A percentile compares a stretch with the other conserved stretches of the same genome.
Conservation (phyloP, 1,139 yeast species). For the Kluyveromyces sp. region DNA sequence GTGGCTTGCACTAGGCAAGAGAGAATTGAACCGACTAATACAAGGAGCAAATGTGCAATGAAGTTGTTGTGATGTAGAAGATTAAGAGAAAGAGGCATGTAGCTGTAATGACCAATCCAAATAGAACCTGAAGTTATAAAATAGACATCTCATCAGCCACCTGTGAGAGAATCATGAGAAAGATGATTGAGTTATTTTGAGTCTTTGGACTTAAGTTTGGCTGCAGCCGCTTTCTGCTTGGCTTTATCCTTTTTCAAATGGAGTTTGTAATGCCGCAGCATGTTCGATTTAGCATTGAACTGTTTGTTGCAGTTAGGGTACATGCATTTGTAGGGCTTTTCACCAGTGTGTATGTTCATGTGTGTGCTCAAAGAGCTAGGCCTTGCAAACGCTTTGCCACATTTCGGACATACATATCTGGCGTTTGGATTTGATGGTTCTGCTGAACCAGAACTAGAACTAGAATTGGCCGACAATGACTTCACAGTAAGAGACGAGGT, state of each 20-base stretch:
- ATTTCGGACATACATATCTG: slow-evolving; percentile 45
- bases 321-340: slow-evolving; percentile 66
- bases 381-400: slow-evolving; percentile 70
- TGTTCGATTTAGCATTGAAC: slow-evolving; percentile 75
- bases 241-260: slow-evolving; percentile 42
- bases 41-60: too few relatives aligned
- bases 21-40: too few relatives aligned
- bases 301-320: slow-evolving; percentile 59
- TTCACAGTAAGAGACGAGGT: too few relatives aligned
- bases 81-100: too few relatives aligned
- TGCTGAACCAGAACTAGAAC: neutral
- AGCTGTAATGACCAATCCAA: too few relatives aligned
- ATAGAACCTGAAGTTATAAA: too few relatives aligned
- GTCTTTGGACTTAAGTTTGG: neutral
- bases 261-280: slow-evolving; percentile 68
- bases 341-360: slow-evolving; percentile 80
- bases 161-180: too few relatives aligned
- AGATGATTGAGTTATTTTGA: neutral
- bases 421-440: neutral
- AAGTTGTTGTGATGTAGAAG: too few relatives aligned
- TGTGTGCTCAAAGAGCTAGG: slow-evolving; percentile 80
- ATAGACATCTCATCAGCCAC: too few relatives aligned
- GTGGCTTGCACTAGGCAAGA: too few relatives aligned
- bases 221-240: too few relatives aligned
- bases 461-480: too few relatives aligned